phyloP scores from a whole-genome alignment of 306 rosid species.

The Prunus mume region DNA sequence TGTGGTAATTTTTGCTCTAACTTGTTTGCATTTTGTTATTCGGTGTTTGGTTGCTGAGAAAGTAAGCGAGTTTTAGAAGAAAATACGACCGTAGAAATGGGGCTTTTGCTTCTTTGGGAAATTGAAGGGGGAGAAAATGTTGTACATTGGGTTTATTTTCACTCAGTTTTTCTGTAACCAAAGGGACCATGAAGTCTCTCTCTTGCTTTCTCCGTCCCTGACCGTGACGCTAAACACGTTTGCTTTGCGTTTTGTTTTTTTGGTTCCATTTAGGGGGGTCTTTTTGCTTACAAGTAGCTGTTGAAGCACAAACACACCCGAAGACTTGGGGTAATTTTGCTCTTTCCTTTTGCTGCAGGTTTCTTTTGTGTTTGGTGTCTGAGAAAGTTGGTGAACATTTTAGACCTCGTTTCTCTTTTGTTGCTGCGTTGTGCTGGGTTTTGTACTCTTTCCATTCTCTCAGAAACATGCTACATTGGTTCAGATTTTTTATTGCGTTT shows the following conservation, averaged over 20 bases:
- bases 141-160: conserved; percentile 7
- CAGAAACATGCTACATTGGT: background rate
- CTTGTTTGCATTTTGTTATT: conserved; percentile 6
- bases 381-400: conserved; percentile 6
- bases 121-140: background rate
- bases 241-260: background rate
- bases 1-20: conserved; percentile 16
- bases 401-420: background rate
- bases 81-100: background rate
- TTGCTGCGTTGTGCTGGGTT: conserved; percentile 13
- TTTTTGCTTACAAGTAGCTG: background rate
- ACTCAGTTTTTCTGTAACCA: background rate
- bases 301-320: background rate
- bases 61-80: background rate
- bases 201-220: background rate
- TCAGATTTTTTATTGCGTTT: background rate
- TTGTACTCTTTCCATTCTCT: background rate
- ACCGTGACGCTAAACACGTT: background rate
- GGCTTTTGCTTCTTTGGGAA: conserved; percentile 1
- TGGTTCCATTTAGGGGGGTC: background rate
- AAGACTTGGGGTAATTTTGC: background rate
- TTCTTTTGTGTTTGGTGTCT: conserved; percentile 2
- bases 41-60: conserved; percentile 16
- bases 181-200: background rate
- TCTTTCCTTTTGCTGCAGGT: background rate